These are phyloP conservation scores for Graphium sp. DNA, from an alignment of 2,329 filamentous ascomycete genomes.

Conservation along the genomic window DNA sequence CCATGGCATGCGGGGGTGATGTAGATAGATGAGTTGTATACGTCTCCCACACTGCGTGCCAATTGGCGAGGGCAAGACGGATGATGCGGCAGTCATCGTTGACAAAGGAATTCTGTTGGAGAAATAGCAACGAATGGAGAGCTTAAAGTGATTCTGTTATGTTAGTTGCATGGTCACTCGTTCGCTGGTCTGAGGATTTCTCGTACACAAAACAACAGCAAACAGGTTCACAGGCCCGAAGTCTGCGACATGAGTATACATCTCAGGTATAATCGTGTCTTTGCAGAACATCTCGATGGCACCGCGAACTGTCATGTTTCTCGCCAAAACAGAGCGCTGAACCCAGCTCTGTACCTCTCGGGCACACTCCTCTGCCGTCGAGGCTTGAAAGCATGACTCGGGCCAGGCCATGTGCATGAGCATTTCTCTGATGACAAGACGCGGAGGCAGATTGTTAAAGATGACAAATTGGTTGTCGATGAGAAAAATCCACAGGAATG, in stretches of 20 bases:
- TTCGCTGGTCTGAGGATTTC: no score
- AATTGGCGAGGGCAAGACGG: conserved; percentile 12
- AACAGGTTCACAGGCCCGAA: conserved; percentile 12
- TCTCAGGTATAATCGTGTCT: conserved; percentile 7
- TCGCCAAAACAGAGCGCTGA: conserved; percentile 10
- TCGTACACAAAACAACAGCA: no score
- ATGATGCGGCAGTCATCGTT: conserved; percentile 12
- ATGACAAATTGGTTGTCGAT: conserved; percentile 20
- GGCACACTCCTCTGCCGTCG: conserved; percentile 13
- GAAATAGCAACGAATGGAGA: conserved; percentile 16
- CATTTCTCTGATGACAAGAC: conserved; percentile 20
- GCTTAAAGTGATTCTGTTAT: conserved; percentile 8
- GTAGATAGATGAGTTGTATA: conserved; percentile 6
- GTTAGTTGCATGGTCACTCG: no score
- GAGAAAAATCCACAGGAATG: conserved; percentile 16
- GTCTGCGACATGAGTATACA: conserved; percentile 7
- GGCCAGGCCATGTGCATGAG: conserved; percentile 16
- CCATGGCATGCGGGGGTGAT: conserved; percentile 7
- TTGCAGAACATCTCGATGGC: conserved; percentile 11
- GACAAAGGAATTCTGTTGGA: conserved; percentile 16
- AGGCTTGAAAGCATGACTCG: conserved; percentile 19
- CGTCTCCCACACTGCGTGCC: conserved; percentile 11
- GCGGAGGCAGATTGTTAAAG: conserved; percentile 21
- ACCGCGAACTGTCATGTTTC: conserved; percentile 8
- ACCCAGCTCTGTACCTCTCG: conserved; percentile 12